Conservation (phyloP, 352 stramenopile genomes). For the Globisporangium nunn region DNA sequence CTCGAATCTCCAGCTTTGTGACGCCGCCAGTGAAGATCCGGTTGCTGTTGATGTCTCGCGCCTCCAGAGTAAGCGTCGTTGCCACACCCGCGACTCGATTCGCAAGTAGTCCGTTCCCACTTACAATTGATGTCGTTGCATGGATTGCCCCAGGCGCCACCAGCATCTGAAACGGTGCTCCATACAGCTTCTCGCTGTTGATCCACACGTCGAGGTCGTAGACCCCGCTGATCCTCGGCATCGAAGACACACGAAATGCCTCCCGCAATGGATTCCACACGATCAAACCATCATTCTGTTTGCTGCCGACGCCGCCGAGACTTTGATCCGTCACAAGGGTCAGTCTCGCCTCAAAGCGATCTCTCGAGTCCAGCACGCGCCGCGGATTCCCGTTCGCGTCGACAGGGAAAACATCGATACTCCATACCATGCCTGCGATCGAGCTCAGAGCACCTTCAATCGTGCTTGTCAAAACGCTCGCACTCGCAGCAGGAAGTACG, state of each 20-base stretch:
- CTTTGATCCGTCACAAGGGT: constrained; percentile 36
- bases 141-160: constrained; percentile 38
- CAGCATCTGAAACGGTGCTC: constrained; percentile 33
- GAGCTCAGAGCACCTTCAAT: constrained; percentile 21
- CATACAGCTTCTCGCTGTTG: constrained; percentile 26
- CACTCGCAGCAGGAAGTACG: constrained; percentile 23
- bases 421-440: constrained; percentile 24
- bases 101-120: constrained; percentile 31
- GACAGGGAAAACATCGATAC: constrained; percentile 32
- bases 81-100: constrained; percentile 39
- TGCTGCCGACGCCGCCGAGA: constrained; percentile 36
- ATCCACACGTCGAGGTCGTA: constrained; percentile 46
- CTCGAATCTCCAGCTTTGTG: constrained; percentile 26
- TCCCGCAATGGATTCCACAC: constrained; percentile 17
- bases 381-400: constrained; percentile 43
- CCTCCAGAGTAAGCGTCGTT: constrained; percentile 33
- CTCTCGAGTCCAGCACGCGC: constrained; percentile 11
- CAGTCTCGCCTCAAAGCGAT: constrained; percentile 31
- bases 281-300: constrained; percentile 25
- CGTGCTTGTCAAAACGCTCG: constrained; percentile 18
- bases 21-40: constrained; percentile 33
- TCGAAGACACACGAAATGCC: constrained; percentile 20
- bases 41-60: constrained; percentile 51
- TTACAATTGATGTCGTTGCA: constrained; percentile 32
- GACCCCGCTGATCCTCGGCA: constrained; percentile 36